These are phyloP conservation scores for Microcera coccophila DNA, from an alignment of 2,329 filamentous ascomycete species.

Conservation along the genomic window DNA sequence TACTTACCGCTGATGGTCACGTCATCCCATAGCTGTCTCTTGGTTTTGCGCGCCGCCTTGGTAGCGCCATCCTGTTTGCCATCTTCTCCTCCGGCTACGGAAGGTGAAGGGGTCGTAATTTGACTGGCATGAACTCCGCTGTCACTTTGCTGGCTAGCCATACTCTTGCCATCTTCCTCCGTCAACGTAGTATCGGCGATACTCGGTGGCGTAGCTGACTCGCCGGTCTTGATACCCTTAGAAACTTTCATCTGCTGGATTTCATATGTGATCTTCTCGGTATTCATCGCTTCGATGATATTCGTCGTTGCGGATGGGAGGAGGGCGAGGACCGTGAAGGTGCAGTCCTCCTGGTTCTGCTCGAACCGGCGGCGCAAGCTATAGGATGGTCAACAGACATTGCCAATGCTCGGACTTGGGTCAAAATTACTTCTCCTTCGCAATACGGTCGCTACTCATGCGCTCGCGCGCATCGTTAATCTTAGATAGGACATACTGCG, in stretches of 20 bases:
- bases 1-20: slow-evolving; percentile 86
- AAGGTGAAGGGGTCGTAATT: slow-evolving; percentile 53
- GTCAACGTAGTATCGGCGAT: slow-evolving; percentile 68
- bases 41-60: slow-evolving; percentile 62
- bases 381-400: slow-evolving; percentile 2
- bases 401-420: neutral
- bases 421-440: slow-evolving; percentile 81
- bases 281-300: slow-evolving; percentile 81
- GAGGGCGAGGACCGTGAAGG: slow-evolving; percentile 93
- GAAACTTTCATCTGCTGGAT: slow-evolving; percentile 87
- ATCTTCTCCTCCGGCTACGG: slow-evolving; percentile 37
- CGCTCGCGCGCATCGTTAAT: slow-evolving; percentile 90
- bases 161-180: slow-evolving; percentile 79
- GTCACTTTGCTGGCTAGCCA: slow-evolving; percentile 72
- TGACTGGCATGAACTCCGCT: slow-evolving; percentile 82
- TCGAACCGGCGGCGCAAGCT: slow-evolving; percentile 94
- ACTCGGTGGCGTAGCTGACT: slow-evolving; percentile 53
- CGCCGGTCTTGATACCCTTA: slow-evolving; percentile 53
- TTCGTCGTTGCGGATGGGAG: slow-evolving; percentile 88
- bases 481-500: slow-evolving; percentile 88
- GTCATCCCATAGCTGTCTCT: slow-evolving; percentile 95
- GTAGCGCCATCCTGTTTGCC: slow-evolving; percentile 37
- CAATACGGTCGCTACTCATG: slow-evolving; percentile 93
- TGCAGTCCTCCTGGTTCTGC: slow-evolving; percentile 98
- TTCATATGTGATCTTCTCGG: slow-evolving; percentile 88